These are phyloP conservation scores for Davidsoniella virescens DNA, from an alignment of 2,329 filamentous ascomycete genomes.

Conservation along the genomic window DNA sequence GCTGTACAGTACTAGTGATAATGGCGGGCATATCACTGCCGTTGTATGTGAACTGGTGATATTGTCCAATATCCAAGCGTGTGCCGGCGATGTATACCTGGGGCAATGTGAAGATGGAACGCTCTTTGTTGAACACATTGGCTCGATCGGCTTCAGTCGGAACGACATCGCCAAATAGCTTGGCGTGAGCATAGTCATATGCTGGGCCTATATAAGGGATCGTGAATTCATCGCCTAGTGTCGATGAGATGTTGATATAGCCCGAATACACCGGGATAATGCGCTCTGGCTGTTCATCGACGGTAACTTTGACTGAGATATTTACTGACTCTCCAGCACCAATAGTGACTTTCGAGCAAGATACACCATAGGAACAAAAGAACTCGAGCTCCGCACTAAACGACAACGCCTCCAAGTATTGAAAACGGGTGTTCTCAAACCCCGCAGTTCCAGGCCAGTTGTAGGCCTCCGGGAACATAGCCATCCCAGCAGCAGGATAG, in stretches of 20 bases:
- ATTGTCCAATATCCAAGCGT: slow-evolving; percentile 1
- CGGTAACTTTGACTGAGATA: slow-evolving; percentile 32
- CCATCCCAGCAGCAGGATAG: neutral
- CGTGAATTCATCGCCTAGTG: neutral
- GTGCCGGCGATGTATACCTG: slow-evolving; percentile 1
- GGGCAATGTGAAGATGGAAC: slow-evolving; percentile 2
- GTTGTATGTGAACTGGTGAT: slow-evolving; percentile 1
- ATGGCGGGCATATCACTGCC: neutral
- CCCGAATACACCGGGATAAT: slow-evolving; percentile 4
- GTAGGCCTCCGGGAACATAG: slow-evolving; percentile 3
- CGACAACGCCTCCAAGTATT: neutral
- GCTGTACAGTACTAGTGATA: neutral
- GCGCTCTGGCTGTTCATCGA: slow-evolving; percentile 34
- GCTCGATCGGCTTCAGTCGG: neutral
- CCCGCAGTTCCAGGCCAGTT: neutral
- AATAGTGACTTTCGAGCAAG: neutral
- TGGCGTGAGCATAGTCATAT: slow-evolving; percentile 2
- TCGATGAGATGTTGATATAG: neutral
- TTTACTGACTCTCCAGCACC: neutral
- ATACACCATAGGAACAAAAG: neutral
- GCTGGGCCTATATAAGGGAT: slow-evolving; percentile 6
- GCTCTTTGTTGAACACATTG: neutral
- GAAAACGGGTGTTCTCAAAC: neutral
- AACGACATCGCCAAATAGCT: neutral
- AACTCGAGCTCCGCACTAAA: neutral